A percentile compares a stretch with the other conserved stretches of the same genome.
These are phyloP conservation scores for Lactarius vividus DNA, from an alignment of 768 basidiomycete species.

Conservation along the genomic window DNA sequence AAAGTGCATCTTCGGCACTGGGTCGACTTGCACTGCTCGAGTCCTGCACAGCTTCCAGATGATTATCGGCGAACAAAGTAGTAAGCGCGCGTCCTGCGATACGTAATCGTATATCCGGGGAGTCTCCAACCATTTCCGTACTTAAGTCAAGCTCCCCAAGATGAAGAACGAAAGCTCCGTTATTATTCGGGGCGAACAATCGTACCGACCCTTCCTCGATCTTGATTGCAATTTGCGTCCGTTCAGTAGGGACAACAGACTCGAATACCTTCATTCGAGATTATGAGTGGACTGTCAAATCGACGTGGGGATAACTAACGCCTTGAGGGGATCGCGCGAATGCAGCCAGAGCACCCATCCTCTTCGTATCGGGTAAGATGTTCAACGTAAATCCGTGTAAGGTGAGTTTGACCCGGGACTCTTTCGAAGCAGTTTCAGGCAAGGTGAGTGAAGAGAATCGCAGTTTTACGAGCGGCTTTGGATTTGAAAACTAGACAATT, in stretches of 20 bases:
- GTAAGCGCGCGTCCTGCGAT: slow-evolving; percentile 49
- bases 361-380: slow-evolving; percentile 57
- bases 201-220: slow-evolving; percentile 67
- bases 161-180: slow-evolving; percentile 66
- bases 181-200: slow-evolving; percentile 51
- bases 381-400: slow-evolving; percentile 63
- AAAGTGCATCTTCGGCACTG: slow-evolving; percentile 12
- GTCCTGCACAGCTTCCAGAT: slow-evolving; percentile 36
- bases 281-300: slow-evolving; percentile 1
- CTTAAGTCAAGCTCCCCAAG: slow-evolving; percentile 64
- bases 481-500: slow-evolving; percentile 30
- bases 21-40: slow-evolving; percentile 17
- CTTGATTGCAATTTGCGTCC: slow-evolving; percentile 67
- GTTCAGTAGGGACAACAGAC: slow-evolving; percentile 85
- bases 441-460: slow-evolving; percentile 64
- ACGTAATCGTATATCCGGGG: slow-evolving; percentile 51
- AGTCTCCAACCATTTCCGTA: slow-evolving; percentile 71
- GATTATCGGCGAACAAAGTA: slow-evolving; percentile 54
- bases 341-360: slow-evolving; percentile 55
- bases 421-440: slow-evolving; percentile 66
- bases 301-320: slow-evolving; percentile 46
- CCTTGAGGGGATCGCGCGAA: slow-evolving; percentile 87
- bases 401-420: slow-evolving; percentile 66
- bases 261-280: slow-evolving; percentile 70
- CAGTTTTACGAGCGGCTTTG: slow-evolving; percentile 56